These are phyloP conservation scores for Gossypium anomalum DNA, from an alignment of 345 rosid species.

Conservation along the genomic window DNA sequence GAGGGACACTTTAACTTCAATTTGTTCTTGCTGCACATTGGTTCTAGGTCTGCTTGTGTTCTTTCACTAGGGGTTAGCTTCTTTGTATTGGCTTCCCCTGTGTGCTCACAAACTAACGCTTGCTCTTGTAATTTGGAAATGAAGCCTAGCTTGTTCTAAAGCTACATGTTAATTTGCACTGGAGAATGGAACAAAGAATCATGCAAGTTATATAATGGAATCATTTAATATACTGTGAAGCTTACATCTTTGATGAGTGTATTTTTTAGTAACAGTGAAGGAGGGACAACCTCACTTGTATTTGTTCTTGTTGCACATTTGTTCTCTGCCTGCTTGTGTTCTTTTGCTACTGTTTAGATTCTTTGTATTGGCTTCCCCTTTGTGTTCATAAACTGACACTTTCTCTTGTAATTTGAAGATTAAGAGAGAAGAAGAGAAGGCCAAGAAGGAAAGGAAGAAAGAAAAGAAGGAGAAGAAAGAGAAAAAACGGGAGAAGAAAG, in stretches of 20 bases:
- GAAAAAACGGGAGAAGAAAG: constrained; percentile 30
- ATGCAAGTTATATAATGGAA: neutral
- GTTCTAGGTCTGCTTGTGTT: no score
- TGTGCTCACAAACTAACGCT: no score
- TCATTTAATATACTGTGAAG: neutral
- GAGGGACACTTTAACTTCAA: neutral
- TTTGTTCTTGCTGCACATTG: neutral
- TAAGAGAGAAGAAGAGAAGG: constrained; percentile 38
- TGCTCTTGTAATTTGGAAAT: neutral
- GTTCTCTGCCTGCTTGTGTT: neutral
- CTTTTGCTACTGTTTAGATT: neutral
- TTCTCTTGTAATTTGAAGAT: constrained; percentile 27
- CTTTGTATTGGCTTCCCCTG: no score
- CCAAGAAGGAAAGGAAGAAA: constrained; percentile 29
- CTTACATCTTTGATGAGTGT: neutral
- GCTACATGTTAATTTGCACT: neutral
- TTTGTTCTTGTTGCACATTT: neutral
- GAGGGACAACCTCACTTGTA: neutral
- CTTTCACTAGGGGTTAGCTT: no score
- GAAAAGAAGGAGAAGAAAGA: constrained; percentile 26
- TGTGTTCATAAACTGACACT: constrained; percentile 18
- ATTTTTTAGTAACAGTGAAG: neutral
- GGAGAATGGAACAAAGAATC: neutral
- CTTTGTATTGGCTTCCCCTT: neutral
- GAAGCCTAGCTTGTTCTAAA: neutral